Evolutionary conservation across 305 asterid species (phyloP), one percentile per base, ranked within the genome.

Genomic region (Euphrasia arctica): DNA sequence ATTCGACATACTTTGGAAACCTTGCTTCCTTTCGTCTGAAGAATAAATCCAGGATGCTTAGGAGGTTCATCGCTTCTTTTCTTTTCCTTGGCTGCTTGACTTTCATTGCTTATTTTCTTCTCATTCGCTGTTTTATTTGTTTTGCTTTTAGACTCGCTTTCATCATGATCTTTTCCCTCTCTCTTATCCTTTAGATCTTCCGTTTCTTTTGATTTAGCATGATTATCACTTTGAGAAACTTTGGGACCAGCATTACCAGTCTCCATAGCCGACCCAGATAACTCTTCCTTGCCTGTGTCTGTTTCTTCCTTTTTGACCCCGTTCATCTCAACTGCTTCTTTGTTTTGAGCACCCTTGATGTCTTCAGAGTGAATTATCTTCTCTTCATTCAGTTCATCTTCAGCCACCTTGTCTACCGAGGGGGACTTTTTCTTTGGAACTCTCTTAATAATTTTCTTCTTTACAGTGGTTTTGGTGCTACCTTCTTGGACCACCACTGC

Each of bases 1-100:
- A n/a, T 5, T 52, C 42, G 56, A 81, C 91, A 58, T 84, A 94
- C 99, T 77, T 86, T 94, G 32, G 79, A 76, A 71, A 73, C 93
- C 72, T 78, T 88, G 84, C 78, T 73, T 77, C 88, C 89, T 71
- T 78, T 75, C 52, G 88, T 94, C 72, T 74, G 96, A 75, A 94
- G 80, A 82, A 90, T 51, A 63, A 94, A 74, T 49, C 99, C 99
- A 71, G 96, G 99, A 79, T 87, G 96, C 65, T 90, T 77, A 56
- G 99, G 97, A 67, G 79, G 90, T 64, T 88, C 99, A 6, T 83
- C 95, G 27, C 60, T 75, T 65, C 59, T 80, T 66, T 69, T 86
- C 84, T 83, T 85, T 65, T 82, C 95, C 65, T 85, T 84, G 70
- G 74, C 70, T 42, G 59, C 79, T 80, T 77, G 97, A 67, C 79